Base-by-base conservation (phyloP, 2,329 filamentous ascomycete species). In the Samsoniella hepiali region DNA sequence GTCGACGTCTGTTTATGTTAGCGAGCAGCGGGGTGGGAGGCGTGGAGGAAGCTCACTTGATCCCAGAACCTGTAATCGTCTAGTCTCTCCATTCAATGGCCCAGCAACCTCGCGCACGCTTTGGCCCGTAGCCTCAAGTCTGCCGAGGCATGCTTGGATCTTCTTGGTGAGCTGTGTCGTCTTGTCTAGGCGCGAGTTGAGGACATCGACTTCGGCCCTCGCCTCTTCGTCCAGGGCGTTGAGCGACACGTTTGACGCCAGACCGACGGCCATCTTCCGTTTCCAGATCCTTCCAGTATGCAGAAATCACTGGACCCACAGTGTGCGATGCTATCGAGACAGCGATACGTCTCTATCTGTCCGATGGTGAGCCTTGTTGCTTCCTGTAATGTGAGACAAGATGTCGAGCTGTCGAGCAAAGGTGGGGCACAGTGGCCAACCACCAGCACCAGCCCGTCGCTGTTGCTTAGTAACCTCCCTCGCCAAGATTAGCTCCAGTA, bases 131-230 rank as follows among this genome's bases (percentile, higher is more conserved):
- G 89, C 87, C 70, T 98, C 93, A 40, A 99, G 82, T 63, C 93
- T 86, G 44, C 87, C 85, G 68, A 97, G 83, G 58, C 91, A 96
- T 34, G 91, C 89, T 76, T 96, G 91, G 63, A 99, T 97, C 81
- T 96, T 97, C 80, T 95, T 97, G 38, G 93, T 97, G 74, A 98
- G 84, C 72, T 92, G 87, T 65, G 93, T 90, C 69, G 96, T 96
- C 83, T 97, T 98, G 70, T 96, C 92, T 66, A 98, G 86, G 45
- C 87, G 82, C 61, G 87, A 89, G 69, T 88, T 89, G 55, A 90
- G 79, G 36, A 90, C 87, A 68, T 90, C 87, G 62, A 90, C 87
- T 74, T 90, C 87, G 53, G 87, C 87, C 63, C 86, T 81, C 51
- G 87, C 85, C 76, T 90, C 87, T 72, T 90, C 87, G 70, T 90